Percentiles rank a stretch among this genome's conserved stretches.
Evolutionary conservation across 192 early-diverging fungal genomes (phyloP).

Genomic region (Backusella morwellensis): DNA sequence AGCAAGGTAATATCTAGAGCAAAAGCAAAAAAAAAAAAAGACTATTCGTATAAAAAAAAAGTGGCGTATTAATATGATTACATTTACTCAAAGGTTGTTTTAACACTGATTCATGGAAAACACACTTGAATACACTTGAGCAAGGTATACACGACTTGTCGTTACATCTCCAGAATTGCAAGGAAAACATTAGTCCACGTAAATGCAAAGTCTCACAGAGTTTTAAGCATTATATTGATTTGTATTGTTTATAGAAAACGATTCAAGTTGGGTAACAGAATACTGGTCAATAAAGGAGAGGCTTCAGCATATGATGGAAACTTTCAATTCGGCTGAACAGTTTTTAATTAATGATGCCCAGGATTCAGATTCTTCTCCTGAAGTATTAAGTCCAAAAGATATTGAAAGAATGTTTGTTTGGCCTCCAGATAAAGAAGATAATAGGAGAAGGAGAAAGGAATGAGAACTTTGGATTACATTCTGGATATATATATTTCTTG

Average conservation of each 20-base stretch:
- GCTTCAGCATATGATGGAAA: background rate
- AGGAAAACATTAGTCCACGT: background rate
- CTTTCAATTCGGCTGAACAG: background rate
- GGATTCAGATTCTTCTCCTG: background rate
- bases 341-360: background rate
- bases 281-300: background rate
- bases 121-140: background rate
- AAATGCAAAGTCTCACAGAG: background rate
- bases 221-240: background rate
- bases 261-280: background rate
- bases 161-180: background rate
- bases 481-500: background rate
- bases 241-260: background rate
- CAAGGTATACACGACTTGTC: background rate
- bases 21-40: no score
- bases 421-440: background rate
- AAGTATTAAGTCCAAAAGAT: background rate
- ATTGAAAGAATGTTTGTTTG: background rate
- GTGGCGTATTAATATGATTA: background rate
- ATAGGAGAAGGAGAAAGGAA: background rate
- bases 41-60: background rate
- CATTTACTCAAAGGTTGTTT: background rate
- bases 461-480: background rate
- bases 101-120: background rate
- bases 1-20: background rate